Evolutionary conservation across 129 eudicot genomes (phyloP), one percentile per base, ranked within the genome.

Genomic region (carrot (Daucus carota)): DNA sequence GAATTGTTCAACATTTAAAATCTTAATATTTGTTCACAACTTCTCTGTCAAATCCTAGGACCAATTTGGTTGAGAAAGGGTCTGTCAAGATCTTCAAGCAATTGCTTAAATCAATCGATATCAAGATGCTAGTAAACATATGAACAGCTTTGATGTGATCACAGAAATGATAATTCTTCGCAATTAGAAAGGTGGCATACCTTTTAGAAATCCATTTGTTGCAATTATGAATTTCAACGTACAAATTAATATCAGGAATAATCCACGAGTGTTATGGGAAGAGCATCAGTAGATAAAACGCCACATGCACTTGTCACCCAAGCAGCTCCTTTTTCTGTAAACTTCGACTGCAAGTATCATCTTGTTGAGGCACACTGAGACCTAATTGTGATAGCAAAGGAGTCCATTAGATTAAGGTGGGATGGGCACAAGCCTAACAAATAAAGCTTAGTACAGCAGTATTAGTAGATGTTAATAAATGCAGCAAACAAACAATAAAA

Each of bases 331-430:
- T 67, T 50, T 20, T 18, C 8, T 38, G 59, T 6, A 67, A 82
- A 14, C 70, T 70, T 74, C 71, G 72, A 8, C 41, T 31, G 12
- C n/a, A 24, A 32, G 26, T 29, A 77, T 72, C 75, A 71, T 78
- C 11, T 82, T 84, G 87, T 84, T 90, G 92, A 67, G 96, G 92
- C 81, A 90, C 96, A 73, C 90, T 83, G 67, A 85, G 90, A 73
- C 96, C 96, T 81, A 90, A 76, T 81, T 88, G 92, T 90, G 88
- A 46, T 84, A 60, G 66, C 32, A 62, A 28, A 62, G 8, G 15
- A 62, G 8, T 28, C 10, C 0, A 15, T 15, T 14, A 12, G 42
- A 32, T 5, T 32, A 24, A 62, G 71, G 32, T 7, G 12, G 13
- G 22, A 65, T 65, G 42, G 71, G 40, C 10, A 29, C 3, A 65